Percentiles rank a stretch among this genome's conserved stretches.
Conservation (phyloP, 202 grass and related monocot species). For the Schoenoplectus triqueter region DNA sequence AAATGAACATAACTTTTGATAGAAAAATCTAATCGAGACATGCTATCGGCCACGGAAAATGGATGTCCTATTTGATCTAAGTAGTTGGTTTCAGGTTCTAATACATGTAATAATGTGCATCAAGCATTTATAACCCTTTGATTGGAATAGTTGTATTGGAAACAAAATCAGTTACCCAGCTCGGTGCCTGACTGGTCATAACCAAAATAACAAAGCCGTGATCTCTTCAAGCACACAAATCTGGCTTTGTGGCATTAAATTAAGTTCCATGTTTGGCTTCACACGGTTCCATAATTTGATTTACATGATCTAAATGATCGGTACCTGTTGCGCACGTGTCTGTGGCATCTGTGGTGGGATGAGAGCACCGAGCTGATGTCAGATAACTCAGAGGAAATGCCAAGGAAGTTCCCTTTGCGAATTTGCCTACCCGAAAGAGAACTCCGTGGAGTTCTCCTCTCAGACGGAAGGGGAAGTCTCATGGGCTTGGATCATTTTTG, state of each 20-base stretch:
- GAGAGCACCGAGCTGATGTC: background rate
- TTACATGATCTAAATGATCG: background rate
- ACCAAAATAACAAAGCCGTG: background rate
- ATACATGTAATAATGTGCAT: background rate
- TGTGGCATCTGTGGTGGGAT: constrained; percentile 1
- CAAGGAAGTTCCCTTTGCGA: background rate
- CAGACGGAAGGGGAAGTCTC: background rate
- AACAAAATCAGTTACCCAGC: background rate
- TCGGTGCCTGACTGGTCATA: background rate
- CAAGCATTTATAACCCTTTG: background rate
- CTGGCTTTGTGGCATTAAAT: background rate
- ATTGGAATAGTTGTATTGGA: background rate
- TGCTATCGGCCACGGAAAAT: too few species aligned
- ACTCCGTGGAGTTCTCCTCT: constrained; percentile 22
- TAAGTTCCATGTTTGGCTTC: background rate
- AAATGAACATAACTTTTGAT: too few species aligned
- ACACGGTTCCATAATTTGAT: background rate
- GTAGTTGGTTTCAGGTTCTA: background rate
- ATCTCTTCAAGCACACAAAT: background rate
- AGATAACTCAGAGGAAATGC: background rate
- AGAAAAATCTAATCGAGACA: too few species aligned
- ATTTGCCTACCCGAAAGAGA: constrained; percentile 24
- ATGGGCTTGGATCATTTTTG: too few species aligned
- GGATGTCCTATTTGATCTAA: too few species aligned
- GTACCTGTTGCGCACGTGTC: background rate